A percentile compares a stretch with the other conserved stretches of the same genome.
phyloP scores from a whole-genome alignment of 2,329 filamentous ascomycete species.

The Cyclaneusma minus region DNA sequence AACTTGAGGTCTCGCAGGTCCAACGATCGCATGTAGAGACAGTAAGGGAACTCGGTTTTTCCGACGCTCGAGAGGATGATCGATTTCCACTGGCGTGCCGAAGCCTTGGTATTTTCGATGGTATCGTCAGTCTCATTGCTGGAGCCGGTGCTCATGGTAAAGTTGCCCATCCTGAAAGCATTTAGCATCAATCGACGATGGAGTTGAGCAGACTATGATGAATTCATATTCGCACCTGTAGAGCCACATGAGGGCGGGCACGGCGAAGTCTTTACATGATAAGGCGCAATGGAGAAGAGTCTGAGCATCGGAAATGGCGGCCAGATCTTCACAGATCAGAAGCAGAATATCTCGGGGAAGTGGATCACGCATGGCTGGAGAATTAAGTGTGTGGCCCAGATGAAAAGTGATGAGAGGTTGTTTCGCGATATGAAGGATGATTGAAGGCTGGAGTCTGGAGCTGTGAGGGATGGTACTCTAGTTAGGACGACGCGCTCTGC shows the following conservation, averaged over 20 bases:
- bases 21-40: constrained; percentile 47
- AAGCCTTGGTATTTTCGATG: constrained; percentile 30
- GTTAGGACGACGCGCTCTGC: too few relatives aligned
- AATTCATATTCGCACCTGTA: constrained; percentile 35
- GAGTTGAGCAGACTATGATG: neutral
- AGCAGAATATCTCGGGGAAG: constrained; percentile 36
- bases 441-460: too few relatives aligned
- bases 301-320: constrained; percentile 36
- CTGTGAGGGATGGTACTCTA: too few relatives aligned
- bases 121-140: constrained; percentile 24
- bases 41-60: constrained; percentile 52
- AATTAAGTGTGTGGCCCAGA: too few relatives aligned
- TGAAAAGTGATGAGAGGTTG: too few relatives aligned
- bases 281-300: constrained; percentile 44
- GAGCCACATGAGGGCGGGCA: constrained; percentile 41
- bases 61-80: constrained; percentile 50
- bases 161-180: too few relatives aligned
- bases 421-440: too few relatives aligned
- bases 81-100: constrained; percentile 51
- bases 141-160: constrained; percentile 26
- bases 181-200: neutral
- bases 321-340: constrained; percentile 43
- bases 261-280: constrained; percentile 37
- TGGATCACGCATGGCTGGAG: constrained; percentile 26
- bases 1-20: constrained; percentile 45